Conservation (phyloP, 139 green algal species). For the Chlamydomonas incerta region DNA sequence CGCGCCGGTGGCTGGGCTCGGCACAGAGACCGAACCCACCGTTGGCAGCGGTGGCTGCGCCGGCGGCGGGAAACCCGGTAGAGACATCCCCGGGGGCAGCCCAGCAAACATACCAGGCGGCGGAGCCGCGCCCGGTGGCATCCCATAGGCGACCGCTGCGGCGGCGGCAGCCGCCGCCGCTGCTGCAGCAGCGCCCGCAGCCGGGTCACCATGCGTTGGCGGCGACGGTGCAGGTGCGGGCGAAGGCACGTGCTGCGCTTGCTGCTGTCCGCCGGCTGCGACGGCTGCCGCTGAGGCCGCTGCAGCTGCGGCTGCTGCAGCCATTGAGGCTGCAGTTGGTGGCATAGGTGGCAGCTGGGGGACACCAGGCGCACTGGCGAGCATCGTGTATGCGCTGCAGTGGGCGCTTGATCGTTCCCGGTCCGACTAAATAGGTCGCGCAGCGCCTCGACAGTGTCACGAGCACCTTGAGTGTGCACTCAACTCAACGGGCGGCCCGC, state of each 20-base stretch:
- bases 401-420: too few species aligned
- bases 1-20: too few species aligned
- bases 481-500: too few species aligned
- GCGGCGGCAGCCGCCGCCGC: too few species aligned
- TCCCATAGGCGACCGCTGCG: not conserved
- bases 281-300: constrained; percentile 10
- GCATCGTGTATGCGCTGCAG: too few species aligned
- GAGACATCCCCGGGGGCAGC: not conserved
- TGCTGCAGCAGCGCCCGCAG: too few species aligned
- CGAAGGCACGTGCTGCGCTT: not conserved
- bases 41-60: too few species aligned
- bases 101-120: not conserved
- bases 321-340: not conserved
- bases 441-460: too few species aligned
- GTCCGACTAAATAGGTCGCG: too few species aligned
- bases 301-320: constrained; percentile 15
- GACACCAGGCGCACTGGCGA: not conserved
- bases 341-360: not conserved
- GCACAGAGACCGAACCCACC: too few species aligned
- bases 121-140: not conserved
- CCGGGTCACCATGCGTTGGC: too few species aligned
- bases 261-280: not conserved
- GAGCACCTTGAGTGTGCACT: too few species aligned
- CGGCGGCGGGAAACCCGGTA: not conserved
- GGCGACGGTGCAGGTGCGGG: not conserved